A percentile compares a stretch with the other conserved stretches of the same genome.
Evolutionary conservation across 345 rosid genomes (phyloP).

Genomic region (Bretschneidera sinensis): DNA sequence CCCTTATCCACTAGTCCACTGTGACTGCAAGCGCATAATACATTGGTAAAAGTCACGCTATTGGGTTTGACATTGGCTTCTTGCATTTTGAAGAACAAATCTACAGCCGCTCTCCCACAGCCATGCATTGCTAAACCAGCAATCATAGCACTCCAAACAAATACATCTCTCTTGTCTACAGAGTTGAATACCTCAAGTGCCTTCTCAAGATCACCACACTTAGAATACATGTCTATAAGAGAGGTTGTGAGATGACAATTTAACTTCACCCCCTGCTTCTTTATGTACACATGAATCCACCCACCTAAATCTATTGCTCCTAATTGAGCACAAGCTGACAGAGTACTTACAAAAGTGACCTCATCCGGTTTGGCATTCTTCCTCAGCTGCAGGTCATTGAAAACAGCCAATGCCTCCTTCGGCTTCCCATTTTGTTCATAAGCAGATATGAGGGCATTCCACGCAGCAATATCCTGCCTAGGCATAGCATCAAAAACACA

Average conservation of each 20-base stretch:
- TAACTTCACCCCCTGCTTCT: conserved; percentile 42
- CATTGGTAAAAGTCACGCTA: conserved; percentile 58
- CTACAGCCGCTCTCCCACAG: conserved; percentile 45
- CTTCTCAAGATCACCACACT: conserved; percentile 67
- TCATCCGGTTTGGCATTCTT: conserved; percentile 41
- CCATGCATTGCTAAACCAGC: conserved; percentile 77
- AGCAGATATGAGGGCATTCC: conserved; percentile 69
- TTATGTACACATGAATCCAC: conserved; percentile 47
- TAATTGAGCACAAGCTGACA: conserved; percentile 66
- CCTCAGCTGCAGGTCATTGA: conserved; percentile 47
- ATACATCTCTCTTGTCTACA: conserved; percentile 48
- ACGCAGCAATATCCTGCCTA: conserved; percentile 44
- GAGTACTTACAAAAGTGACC: conserved; percentile 51
- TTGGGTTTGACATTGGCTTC: conserved; percentile 53
- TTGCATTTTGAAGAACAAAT: conserved; percentile 53
- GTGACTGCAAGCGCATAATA: conserved; percentile 70
- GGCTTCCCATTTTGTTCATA: conserved; percentile 64
- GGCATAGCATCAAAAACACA: conserved; percentile 50
- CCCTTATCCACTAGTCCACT: conserved; percentile 63
- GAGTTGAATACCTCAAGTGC: conserved; percentile 56
- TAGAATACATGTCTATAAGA: conserved; percentile 75
- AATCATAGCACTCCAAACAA: conserved; percentile 76
- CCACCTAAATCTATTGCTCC: conserved; percentile 57
- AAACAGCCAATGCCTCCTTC: conserved; percentile 53
- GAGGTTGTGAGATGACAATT: conserved; percentile 55